Evolutionary conservation across 768 basidiomycete genomes (phyloP), one percentile per base, ranked within the genome.

Genomic region (Podaxis mareebaensis): DNA sequence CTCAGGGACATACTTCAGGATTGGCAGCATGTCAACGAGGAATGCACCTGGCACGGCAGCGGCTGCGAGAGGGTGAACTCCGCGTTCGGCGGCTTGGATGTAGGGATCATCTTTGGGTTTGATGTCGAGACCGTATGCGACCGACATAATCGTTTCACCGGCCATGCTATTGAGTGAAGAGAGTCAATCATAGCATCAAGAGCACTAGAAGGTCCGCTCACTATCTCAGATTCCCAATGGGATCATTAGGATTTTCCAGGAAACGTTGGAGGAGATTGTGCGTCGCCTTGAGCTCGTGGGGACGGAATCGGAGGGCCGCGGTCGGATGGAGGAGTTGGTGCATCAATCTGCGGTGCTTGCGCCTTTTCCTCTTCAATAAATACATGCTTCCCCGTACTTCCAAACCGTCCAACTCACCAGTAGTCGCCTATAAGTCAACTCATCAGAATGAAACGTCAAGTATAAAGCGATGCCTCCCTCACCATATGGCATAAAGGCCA

Each of bases 51-150:
- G 75, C 11, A 70, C 53, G 0, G 66, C 71, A 20, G 74, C 75
- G 28, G 58, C 67, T 7, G 68, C 30, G 10, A 76, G 53, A n/a
- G 62, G 64, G 0, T 59, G 44, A 39, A 71, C 65, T 0, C 69
- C 71, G n/a, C 64, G 62, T 46, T 77, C 67, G 10, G 72, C 72
- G 36, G 69, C 54, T 28, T 70, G 53, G 13, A 78, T 66, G 26
- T 75, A 72, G 0, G 74, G 75, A 64, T 81, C 79, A 24, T 69
- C 51, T 1, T 69, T 64, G 2, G 68, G 65, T 54, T 70, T 44
- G 17, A 77, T 73, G 10, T 72, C 66, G n/a, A 78, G 69, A 3
- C 79, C 81, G 53, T 80, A 74, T 0, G 76, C 75, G 17, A 75
- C 68, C 24, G 66, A 70, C 60, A 74, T 65, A 64, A 80, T 76